Evolutionary conservation across 1,139 yeast species (phyloP), one percentile per base, ranked within the genome.

Genomic region (Yamadazyma diddensiae): DNA sequence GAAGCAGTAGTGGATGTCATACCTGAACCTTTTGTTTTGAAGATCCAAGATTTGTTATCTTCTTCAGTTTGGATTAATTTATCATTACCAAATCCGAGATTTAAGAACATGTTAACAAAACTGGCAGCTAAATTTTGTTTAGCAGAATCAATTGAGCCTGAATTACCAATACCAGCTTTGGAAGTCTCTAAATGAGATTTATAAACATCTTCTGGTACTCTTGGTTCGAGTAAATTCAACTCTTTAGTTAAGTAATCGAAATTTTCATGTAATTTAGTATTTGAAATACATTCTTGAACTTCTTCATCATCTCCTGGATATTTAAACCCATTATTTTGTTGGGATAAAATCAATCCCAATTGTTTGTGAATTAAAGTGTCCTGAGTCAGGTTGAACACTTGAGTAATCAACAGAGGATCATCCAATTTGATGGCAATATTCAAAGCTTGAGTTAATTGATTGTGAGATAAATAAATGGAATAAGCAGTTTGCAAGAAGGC

Each of bases 1-100:
- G 95, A 82, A 2, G 97, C 97, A 21, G 96, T 86, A 1, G 97
- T 81, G 9, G 96, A 83, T n/a, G 83, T 65, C 92, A 88, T 87
- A 43, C 97, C 97, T 29, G 79, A 75, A 30, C 92, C 95, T 57
- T 87, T 86, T 3, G 97, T 88, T 58, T 86, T 86, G 64, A 83
- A 88, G 35, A 92, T 86, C 95, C 96, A 88, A 12, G 83, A 75
- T 38, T 75, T 73, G 45, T 78, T 75, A 41, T 82, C 94, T 44
- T 79, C 86, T 35, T 73, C 79, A 29, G 84, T 84, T 41, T 81
- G 77, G 42, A 90, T 67, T 45, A 90, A 70, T 56, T 86, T 87
- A 58, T 92, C 97, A 33, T 77, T 73, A 41, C 95, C 90, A 53
- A 78, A 90, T 37, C 98, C 98, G 48, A 92, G 77, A 59, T 92